Base-by-base conservation (phyloP, 352 stramenopile genomes). In the Globisporangium splendens region DNA sequence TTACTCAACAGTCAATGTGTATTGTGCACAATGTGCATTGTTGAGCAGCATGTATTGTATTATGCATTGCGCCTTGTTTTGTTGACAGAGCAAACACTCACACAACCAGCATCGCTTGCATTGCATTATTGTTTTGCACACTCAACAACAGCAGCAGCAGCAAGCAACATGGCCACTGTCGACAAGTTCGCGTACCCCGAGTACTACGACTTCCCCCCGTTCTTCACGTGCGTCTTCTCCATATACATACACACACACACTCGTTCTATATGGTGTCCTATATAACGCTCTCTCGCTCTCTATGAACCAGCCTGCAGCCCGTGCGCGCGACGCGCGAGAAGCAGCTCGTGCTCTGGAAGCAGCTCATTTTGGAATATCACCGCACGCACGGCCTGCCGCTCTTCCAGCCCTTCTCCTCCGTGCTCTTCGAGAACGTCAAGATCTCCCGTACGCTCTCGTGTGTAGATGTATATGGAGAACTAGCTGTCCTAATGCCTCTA, bases 171-270 rank as follows among this genome's bases (percentile, higher is more conserved):
- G 44, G 50, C 56, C 71, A 59, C 62, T 10, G 72, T 81, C 52
- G 79, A 92, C 65, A 85, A 87, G 56, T 94, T 92, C 66, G 72
- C 75, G 53, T 94, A 91, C 67, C 85, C 85, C 4, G 85, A 94
- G 62, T 91, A 91, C 67, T 92, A 91, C 73, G 73, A 92, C 64
- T 94, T 94, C 55, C 85, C 85, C 28, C 85, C 85, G 17, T 94
- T 94, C 62, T 94, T 93, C 69, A 94, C 85, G 77, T 88, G 59
- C 61, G 69, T 12, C 0, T 4, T 46, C n/a, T 28, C 4, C 21
- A 21, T 35, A 12, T 28, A 10, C 39, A 12, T 8, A 43, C 10
- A 8, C 38, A 43, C 10, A 17, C 13, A 24, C 21, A 31, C 51
- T 46, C 44, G 44, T 10, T 15, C 28, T 31, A 44, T 44, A n/a